Evolutionary conservation across 1,139 yeast species (phyloP), one percentile per base, ranked within the genome.

Genomic region (Yamadazyma triangularis): DNA sequence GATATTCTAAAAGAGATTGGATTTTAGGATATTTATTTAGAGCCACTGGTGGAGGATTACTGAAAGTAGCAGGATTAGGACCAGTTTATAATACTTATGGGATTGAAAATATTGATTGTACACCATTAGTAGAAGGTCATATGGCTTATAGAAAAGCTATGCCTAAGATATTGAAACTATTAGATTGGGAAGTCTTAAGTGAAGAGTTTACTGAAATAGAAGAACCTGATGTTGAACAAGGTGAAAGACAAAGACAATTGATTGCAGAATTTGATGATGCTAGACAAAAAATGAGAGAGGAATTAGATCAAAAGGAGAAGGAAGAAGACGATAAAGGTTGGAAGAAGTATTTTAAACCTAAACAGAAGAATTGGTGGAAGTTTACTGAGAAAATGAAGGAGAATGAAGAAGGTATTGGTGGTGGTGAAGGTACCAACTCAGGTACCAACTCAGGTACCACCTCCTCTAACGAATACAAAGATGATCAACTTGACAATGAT

Each of bases 171-270:
- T 56, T 93, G 42, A 72, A 73, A 41, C 58, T 60, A 29, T 51
- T 85, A 26, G 88, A 86, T 8, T 85, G 95, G 79, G 84, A 86
- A 39, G 85, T 91, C 3, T 56, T 88, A 30, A 77, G 84, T 42
- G 98, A 91, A 41, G 95, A 89, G 51, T 91, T 93, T 53, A 81
- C 85, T 11, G 99, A 93, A 56, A 89, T 93, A 42, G 97, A 89
- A 50, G 96, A 91, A 48, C 95, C 96, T 0, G 96, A 91, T 54
- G 88, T 95, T 2, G 96, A 86, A 43, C 79, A 82, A 50, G 74
- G 79, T 13, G 88, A 87, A 44, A 77, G 83, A 42, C 93, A 88
- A 48, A 68, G 96, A 38, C 79, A 86, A 50, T 65, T 91, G 44
- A 70, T 91, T 13, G 67, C 70, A 35, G 97, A 91, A 49, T 84